Percentiles rank a stretch among this genome's conserved stretches.
phyloP scores from a whole-genome alignment of 306 rosid genomes.

The Casuarina glauca region DNA sequence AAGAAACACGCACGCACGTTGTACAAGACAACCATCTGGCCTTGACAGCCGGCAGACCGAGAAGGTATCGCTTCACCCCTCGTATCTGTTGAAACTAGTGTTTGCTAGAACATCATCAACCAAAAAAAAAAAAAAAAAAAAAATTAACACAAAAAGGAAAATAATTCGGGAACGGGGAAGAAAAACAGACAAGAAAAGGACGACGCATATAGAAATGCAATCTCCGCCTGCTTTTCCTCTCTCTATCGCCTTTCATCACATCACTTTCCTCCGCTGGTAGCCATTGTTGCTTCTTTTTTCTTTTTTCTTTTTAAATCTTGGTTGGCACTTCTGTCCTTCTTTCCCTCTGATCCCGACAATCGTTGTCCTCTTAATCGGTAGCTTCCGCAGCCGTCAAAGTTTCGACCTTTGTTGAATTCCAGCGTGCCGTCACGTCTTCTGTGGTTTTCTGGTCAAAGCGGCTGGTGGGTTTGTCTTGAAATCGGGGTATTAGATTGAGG shows the following conservation, averaged over 20 bases:
- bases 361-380: not conserved
- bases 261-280: conserved; percentile 47
- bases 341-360: conserved; percentile 17
- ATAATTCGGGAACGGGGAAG: not conserved
- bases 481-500: conserved; percentile 25
- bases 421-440: not conserved
- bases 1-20: not conserved
- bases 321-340: not conserved
- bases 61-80: conserved; percentile 30
- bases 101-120: not conserved
- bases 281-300: conserved; percentile 22
- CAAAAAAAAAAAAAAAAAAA: not conserved
- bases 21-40: not conserved
- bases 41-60: conserved; percentile 49
- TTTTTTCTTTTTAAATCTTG: not conserved
- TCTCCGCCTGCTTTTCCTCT: conserved; percentile 26
- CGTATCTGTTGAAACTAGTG: not conserved
- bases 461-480: conserved; percentile 17
- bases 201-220: conserved; percentile 4
- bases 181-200: not conserved
- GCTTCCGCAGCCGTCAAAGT: not conserved
- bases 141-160: not conserved
- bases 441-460: conserved; percentile 32
- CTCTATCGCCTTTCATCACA: conserved; percentile 12
- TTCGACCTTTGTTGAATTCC: not conserved